Conservation (phyloP, 1,284 basidiomycete species). For the Papiliotrema nemorosa region DNA sequence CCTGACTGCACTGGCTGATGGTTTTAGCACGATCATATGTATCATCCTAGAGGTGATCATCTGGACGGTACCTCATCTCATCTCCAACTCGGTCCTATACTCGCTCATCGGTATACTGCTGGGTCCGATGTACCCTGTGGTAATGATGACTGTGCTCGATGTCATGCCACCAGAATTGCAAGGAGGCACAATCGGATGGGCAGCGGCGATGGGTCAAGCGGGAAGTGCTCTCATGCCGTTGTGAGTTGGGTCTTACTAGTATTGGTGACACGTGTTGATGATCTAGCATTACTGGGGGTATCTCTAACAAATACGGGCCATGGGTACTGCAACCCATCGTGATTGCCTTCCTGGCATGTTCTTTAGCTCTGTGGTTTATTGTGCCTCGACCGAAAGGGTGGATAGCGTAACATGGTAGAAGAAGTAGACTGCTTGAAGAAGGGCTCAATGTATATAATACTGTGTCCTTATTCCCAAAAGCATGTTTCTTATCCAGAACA, state of each 20-base stretch:
- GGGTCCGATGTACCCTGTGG: constrained; percentile 63
- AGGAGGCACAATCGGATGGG: constrained; percentile 63
- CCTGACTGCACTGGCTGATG: too few species aligned
- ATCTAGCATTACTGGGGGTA: constrained; percentile 35
- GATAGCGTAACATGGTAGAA: background rate
- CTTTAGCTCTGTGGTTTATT: constrained; percentile 32
- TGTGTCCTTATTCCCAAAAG: too few species aligned
- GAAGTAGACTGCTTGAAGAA: too few species aligned
- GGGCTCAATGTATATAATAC: too few species aligned
- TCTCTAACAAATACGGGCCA: constrained; percentile 35
- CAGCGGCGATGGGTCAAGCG: constrained; percentile 59
- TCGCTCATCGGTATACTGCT: constrained; percentile 56
- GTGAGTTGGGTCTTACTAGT: constrained; percentile 15
- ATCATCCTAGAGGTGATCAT: constrained; percentile 57
- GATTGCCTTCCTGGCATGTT: constrained; percentile 29
- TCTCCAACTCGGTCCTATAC: constrained; percentile 60
- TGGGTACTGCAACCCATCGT: constrained; percentile 45
- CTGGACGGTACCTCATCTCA: constrained; percentile 61
- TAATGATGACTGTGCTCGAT: constrained; percentile 45
- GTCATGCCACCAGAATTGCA: constrained; percentile 62
- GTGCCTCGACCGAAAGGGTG: constrained; percentile 11
- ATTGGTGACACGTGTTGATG: background rate
- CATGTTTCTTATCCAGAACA: too few species aligned
- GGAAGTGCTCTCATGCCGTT: constrained; percentile 66
- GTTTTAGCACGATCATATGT: constrained; percentile 27